Conservation (phyloP, 805 yeast species). For the Metschnikowia proteae region DNA sequence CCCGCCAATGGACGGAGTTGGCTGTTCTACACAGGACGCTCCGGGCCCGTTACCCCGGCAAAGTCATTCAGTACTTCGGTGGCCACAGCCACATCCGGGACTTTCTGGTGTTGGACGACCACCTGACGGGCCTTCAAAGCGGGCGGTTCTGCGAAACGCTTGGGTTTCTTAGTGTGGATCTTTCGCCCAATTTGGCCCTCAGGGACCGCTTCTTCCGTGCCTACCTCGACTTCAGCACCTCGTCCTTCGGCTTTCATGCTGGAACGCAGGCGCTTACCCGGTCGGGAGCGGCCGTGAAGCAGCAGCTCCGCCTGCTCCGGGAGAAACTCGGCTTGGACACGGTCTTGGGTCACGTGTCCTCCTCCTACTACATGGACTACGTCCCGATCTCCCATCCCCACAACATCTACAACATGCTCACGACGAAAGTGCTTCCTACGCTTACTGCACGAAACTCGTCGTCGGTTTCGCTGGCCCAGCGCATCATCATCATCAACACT, state of each 20-base stretch:
- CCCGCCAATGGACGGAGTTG: slow-evolving; percentile 53
- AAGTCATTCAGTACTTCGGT: slow-evolving; percentile 80
- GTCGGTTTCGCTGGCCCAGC: slow-evolving; percentile 16
- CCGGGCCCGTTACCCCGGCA: slow-evolving; percentile 56
- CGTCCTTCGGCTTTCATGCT: slow-evolving; percentile 67
- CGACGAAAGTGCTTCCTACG: slow-evolving; percentile 51
- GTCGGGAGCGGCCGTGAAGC: slow-evolving; percentile 49
- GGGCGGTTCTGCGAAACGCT: slow-evolving; percentile 91
- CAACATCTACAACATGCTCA: slow-evolving; percentile 57
- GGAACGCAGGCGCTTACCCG: slow-evolving; percentile 36
- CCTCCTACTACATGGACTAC: slow-evolving; percentile 60
- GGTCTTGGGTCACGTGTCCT: slow-evolving; percentile 61
- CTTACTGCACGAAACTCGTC: slow-evolving; percentile 25
- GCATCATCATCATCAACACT: slow-evolving; percentile 67
- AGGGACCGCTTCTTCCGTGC: slow-evolving; percentile 45
- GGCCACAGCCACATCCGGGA: slow-evolving; percentile 94
- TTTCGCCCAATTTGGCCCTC: slow-evolving; percentile 10
- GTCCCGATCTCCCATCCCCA: slow-evolving; percentile 52
- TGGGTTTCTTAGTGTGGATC: slow-evolving; percentile 73
- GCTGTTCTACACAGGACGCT: slow-evolving; percentile 45
- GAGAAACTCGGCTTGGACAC: slow-evolving; percentile 49
- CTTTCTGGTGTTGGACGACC: slow-evolving; percentile 62
- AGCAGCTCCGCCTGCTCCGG: slow-evolving; percentile 43
- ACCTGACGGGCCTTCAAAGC: slow-evolving; percentile 79
- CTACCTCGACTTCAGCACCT: slow-evolving; percentile 77